Evolutionary conservation across 2,329 filamentous ascomycete species (phyloP), one percentile per base, ranked within the genome.

Genomic region (Paracoccidioides lutzii): DNA sequence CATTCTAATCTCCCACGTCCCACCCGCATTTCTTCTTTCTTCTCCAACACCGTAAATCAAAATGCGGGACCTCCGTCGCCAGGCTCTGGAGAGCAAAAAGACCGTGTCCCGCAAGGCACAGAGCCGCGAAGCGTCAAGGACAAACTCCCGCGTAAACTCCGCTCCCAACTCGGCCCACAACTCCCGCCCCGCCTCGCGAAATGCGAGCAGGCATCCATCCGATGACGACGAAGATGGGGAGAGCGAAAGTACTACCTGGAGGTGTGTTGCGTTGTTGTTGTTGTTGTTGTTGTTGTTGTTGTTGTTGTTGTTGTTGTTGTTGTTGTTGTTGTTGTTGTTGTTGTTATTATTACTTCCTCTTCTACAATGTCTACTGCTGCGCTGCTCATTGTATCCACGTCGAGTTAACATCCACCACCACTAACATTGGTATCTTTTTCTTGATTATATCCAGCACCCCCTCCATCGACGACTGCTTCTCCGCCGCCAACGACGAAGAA

Each of bases 381-480:
- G 40, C 22, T 22, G 22, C 22, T 22, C 22, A 22, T 22, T 22
- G 22, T 22, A 22, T 22, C 22, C 22, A 2, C 22, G 22, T 22
- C 22, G 22, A 22, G 22, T 22, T 22, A 2, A 1, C 22, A 22
- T 22, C 22, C 22, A 22, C 22, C 22, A 22, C 22, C 22, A 22
- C 22, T 22, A 22, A 22, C 22, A 22, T 22, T 22, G 22, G 22
- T 2, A 22, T 22, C 22, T 22, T 22, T 22, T 22, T 22, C 22
- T 22, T 22, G 22, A 22, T 2, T 22, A 2, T 10, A 8, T 49
- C 60, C 62, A 81, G 81, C 64, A 78, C 80, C 55, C 81, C 79
- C 57, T 84, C 82, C n/a, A 81, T 87, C 59, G 85, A 88, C 61
- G 83, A 83, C 40, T 75, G 84, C 40, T 72, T 78, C 51, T 28